Base-by-base conservation (phyloP, 2,329 filamentous ascomycete species). In the Trichophyton equinum region DNA sequence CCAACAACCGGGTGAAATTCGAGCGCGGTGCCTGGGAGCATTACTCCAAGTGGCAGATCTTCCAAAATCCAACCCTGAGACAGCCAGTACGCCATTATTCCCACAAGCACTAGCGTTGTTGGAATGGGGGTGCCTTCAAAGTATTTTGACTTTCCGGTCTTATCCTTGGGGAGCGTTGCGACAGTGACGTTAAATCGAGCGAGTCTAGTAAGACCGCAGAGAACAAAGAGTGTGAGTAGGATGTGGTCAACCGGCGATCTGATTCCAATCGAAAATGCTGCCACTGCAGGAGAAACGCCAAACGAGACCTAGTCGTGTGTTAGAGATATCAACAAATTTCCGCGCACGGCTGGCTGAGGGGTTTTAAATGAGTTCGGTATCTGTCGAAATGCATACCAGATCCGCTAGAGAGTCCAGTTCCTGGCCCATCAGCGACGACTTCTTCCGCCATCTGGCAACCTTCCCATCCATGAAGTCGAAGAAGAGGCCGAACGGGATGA, bases 401-500 rank as follows among this genome's bases (percentile, higher is more conserved):
- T 99, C 94, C 60, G 94, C 94, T 56, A 99, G 81, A 5, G 92
- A 97, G 74, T 99, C 94, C 61, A 99, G 79, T 76, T 99, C 94
- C 75, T 96, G 92, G 11, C 94, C 94, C 92, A 99, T 97, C 72
- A 99, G 80, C 68, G 89, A 95, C 69, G 89, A 94, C 85, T 96
- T 99, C 77, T 90, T 87, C 73, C 94, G 85, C 94, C 94, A 97
- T 66, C 94, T 82, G 65, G 94, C 94, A 61, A 99, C 91, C 72
- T 91, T 94, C 71, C 94, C 94, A 74, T 99, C 94, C 81, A 97
- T 90, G 72, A 96, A 95, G 75, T 99, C 94, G 74, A 97, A 97
- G 79, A 97, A 96, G 11, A 97, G 79, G 4, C 91, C 91, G 62
- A 96, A 89, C 0, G 92, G 92, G 75, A 97, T 88, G 74, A 96